Percentiles rank a stretch among this genome's conserved stretches.
These are phyloP conservation scores for Tuber microsphaerosporum DNA, from an alignment of 495 filamentous ascomycete genomes.

Conservation along the genomic window DNA sequence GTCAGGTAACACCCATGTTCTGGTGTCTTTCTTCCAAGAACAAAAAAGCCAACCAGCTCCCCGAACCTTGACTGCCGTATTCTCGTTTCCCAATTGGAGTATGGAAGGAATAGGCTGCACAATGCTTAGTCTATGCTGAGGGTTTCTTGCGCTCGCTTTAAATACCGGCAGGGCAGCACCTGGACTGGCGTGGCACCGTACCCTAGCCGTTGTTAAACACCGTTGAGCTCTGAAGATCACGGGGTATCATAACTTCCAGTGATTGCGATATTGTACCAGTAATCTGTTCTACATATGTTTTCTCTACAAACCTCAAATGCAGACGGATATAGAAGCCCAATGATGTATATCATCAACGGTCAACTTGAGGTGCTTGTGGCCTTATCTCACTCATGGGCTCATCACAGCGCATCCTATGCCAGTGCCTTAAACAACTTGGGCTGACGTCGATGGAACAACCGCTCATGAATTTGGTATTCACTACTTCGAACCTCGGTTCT, in stretches of 20 bases:
- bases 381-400: not conserved
- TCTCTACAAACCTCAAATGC: not conserved
- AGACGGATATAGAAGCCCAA: not conserved
- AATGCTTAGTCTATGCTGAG: not conserved
- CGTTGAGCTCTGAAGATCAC: not conserved
- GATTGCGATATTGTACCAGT: not conserved
- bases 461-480: not conserved
- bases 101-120: not conserved
- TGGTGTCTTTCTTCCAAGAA: not conserved
- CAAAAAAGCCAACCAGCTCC: not conserved
- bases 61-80: not conserved
- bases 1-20: constrained; percentile 23
- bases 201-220: not conserved
- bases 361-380: not conserved
- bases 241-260: not conserved
- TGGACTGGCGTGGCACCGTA: not conserved
- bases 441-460: not conserved
- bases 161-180: not conserved
- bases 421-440: not conserved
- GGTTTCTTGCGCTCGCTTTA: not conserved
- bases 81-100: not conserved
- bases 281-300: not conserved
- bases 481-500: not conserved
- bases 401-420: not conserved
- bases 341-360: not conserved